phyloP scores from a whole-genome alignment of 2,329 filamentous ascomycete species.

The Dactylonectria estremocensis region DNA sequence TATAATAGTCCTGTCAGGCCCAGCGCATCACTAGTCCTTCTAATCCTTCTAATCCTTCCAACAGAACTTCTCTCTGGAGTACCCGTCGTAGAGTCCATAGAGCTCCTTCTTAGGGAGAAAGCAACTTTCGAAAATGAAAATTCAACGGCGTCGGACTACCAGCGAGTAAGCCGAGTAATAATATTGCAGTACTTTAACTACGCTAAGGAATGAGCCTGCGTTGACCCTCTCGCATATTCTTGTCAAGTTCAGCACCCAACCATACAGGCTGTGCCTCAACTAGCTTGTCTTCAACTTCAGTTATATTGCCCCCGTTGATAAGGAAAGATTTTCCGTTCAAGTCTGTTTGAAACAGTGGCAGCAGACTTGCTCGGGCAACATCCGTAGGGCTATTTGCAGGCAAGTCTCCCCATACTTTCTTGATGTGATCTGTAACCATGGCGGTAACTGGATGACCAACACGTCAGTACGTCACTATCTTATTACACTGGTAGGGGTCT shows the following conservation, averaged over 20 bases:
- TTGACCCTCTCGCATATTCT: conserved; percentile 26
- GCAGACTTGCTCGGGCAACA: conserved; percentile 17
- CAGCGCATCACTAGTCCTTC: too few relatives aligned
- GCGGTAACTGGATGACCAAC: conserved; percentile 20
- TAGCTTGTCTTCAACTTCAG: conserved; percentile 26
- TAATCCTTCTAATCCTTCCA: too few relatives aligned
- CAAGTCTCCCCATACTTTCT: conserved; percentile 17
- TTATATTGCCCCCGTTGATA: conserved; percentile 19
- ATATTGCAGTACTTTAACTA: too few relatives aligned
- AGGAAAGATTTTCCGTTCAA: conserved; percentile 27
- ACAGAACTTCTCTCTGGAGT: too few relatives aligned
- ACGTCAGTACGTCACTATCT: too few relatives aligned
- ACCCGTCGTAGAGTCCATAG: too few relatives aligned
- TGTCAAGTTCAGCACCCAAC: conserved; percentile 16
- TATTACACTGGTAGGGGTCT: too few relatives aligned
- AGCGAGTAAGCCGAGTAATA: too few relatives aligned
- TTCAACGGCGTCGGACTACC: too few relatives aligned
- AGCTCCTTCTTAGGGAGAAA: too few relatives aligned
- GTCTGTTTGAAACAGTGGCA: conserved; percentile 3
- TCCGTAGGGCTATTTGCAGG: conserved; percentile 17
- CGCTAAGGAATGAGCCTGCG: conserved; percentile 13
- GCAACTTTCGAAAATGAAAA: too few relatives aligned
- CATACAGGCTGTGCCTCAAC: conserved; percentile 19
- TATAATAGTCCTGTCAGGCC: too few relatives aligned
- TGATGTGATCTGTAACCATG: conserved; percentile 19